phyloP scores from a whole-genome alignment of 495 filamentous ascomycete species.

The Lepidopterella palustris region DNA sequence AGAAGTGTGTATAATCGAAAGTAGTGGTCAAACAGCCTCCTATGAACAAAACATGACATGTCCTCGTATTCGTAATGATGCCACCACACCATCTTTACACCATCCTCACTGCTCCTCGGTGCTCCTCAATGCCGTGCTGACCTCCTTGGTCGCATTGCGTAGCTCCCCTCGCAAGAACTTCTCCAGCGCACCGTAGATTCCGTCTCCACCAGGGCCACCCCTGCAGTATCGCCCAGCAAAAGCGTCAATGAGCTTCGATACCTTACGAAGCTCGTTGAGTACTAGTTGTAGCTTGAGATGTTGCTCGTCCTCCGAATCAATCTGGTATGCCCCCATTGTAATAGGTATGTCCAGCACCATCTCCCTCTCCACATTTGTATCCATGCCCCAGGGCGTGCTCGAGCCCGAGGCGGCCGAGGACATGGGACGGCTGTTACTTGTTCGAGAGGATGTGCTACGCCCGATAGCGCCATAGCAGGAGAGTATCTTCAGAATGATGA shows the following conservation, averaged over 20 bases:
- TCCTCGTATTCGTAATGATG: background rate
- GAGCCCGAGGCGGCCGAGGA: conserved; percentile 6
- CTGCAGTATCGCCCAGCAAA: conserved; percentile 18
- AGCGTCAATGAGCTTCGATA: conserved; percentile 24
- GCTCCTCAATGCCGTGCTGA: conserved; percentile 11
- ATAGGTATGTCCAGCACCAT: conserved; percentile 29
- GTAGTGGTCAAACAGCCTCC: background rate
- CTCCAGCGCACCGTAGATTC: conserved; percentile 17
- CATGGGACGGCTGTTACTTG: background rate
- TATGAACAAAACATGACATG: background rate
- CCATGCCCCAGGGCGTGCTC: conserved; percentile 4
- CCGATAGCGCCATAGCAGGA: conserved; percentile 16
- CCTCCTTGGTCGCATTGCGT: conserved; percentile 10
- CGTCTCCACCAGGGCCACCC: conserved; percentile 5
- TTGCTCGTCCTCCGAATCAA: conserved; percentile 25
- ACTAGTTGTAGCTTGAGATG: conserved; percentile 28
- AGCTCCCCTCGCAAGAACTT: conserved; percentile 14
- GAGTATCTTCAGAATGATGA: conserved; percentile 20
- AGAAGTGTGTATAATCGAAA: background rate
- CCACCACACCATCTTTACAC: background rate
- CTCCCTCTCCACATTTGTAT: conserved; percentile 6
- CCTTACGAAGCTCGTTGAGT: conserved; percentile 27
- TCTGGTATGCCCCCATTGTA: conserved; percentile 27
- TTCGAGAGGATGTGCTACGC: conserved; percentile 8
- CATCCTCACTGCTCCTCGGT: conserved; percentile 13